A percentile compares a stretch with the other conserved stretches of the same genome.
These are phyloP conservation scores for Dioszegia hungarica DNA, from an alignment of 768 basidiomycete species.

Conservation along the genomic window DNA sequence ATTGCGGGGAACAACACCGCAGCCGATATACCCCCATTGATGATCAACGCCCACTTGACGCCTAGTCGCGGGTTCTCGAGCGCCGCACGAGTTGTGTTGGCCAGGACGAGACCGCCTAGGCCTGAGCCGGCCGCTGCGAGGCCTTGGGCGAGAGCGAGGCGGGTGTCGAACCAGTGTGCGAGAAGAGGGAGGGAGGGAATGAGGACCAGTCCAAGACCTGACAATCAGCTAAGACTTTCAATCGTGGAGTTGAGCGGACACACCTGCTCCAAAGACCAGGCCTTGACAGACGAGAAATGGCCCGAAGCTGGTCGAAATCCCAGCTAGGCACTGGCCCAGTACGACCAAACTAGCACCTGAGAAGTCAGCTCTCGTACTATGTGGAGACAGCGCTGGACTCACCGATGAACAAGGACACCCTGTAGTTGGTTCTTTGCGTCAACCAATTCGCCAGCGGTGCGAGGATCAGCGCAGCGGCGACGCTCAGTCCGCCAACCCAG, in stretches of 20 bases:
- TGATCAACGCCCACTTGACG: slow-evolving; percentile 36
- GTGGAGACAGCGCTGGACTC: slow-evolving; percentile 11
- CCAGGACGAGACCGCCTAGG: slow-evolving; percentile 35
- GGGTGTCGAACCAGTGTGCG: slow-evolving; percentile 35
- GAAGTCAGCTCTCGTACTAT: not conserved
- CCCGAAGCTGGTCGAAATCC: slow-evolving; percentile 24
- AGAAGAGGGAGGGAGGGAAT: slow-evolving; percentile 30
- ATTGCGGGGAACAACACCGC: slow-evolving; percentile 39
- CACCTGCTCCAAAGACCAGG: slow-evolving; percentile 28
- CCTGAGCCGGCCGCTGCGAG: slow-evolving; percentile 34
- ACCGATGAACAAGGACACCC: slow-evolving; percentile 36
- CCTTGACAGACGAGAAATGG: slow-evolving; percentile 37
- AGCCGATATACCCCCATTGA: slow-evolving; percentile 45
- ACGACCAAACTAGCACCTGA: slow-evolving; percentile 20
- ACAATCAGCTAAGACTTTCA: not conserved
- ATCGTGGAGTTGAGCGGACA: not conserved
- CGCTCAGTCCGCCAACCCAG: slow-evolving; percentile 37
- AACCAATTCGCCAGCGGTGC: slow-evolving; percentile 29
- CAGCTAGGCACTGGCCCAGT: slow-evolving; percentile 36
- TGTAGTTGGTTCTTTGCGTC: slow-evolving; percentile 10
- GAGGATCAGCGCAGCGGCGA: slow-evolving; percentile 17
- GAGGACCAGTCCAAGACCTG: slow-evolving; percentile 22
- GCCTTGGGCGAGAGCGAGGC: slow-evolving; percentile 34
- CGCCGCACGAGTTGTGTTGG: slow-evolving; percentile 31
- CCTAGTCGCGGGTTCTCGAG: slow-evolving; percentile 16